Conservation (phyloP, 1,139 yeast genomes). For the Yamadazyma mexicana region DNA sequence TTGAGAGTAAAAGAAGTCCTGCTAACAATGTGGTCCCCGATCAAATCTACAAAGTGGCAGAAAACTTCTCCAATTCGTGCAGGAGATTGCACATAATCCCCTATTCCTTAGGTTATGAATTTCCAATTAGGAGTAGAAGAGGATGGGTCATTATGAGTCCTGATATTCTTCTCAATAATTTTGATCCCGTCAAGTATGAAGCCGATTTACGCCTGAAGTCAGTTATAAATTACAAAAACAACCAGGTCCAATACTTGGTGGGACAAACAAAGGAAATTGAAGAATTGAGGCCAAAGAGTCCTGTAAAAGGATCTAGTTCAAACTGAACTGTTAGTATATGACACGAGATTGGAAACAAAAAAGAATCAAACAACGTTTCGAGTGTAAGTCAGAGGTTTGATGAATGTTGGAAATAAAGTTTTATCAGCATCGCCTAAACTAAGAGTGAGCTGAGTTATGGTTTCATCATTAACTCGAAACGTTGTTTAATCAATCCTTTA, state of each 20-base stretch:
- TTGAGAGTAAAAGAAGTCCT: slow-evolving; percentile 31
- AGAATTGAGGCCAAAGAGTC: slow-evolving; percentile 79
- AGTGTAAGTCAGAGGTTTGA: slow-evolving; percentile 26
- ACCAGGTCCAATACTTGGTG: slow-evolving; percentile 43
- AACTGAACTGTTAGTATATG: slow-evolving; percentile 3
- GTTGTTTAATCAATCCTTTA: neutral
- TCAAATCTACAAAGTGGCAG: slow-evolving; percentile 79
- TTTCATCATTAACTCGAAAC: slow-evolving; percentile 40
- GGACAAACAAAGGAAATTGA: slow-evolving; percentile 77
- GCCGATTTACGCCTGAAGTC: slow-evolving; percentile 36
- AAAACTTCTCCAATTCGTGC: slow-evolving; percentile 81
- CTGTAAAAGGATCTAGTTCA: slow-evolving; percentile 23
- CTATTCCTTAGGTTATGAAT: slow-evolving; percentile 56
- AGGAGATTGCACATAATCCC: slow-evolving; percentile 86
- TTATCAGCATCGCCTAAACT: slow-evolving; percentile 53
- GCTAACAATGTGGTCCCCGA: slow-evolving; percentile 58
- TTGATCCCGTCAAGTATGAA: slow-evolving; percentile 39
- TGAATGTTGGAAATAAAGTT: slow-evolving; percentile 48
- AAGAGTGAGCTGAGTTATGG: slow-evolving; percentile 58
- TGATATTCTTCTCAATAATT: slow-evolving; percentile 73
- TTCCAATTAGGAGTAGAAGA: slow-evolving; percentile 69
- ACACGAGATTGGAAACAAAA: neutral
- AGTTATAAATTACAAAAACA: slow-evolving; percentile 27
- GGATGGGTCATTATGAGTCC: slow-evolving; percentile 95
- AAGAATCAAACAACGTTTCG: neutral